Base-by-base conservation (phyloP, 345 rosid genomes). In the Adansonia digitata region DNA sequence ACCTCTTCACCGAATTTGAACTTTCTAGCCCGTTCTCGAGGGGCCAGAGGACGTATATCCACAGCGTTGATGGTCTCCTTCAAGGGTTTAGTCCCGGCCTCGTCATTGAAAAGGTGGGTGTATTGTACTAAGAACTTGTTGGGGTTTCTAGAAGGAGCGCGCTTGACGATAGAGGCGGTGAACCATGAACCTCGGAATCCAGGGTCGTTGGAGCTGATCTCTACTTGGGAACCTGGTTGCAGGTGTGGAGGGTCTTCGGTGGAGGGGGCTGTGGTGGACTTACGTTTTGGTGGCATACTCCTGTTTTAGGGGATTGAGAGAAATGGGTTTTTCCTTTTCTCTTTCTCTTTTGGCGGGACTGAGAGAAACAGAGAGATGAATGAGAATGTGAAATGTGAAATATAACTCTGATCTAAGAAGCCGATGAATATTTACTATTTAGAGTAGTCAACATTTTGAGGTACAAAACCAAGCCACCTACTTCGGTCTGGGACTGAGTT, bases 141-240 rank as follows among this genome's bases (percentile, higher is more conserved):
- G 1, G 83, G 51, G 55, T 72, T 77, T 53, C 72, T 83, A 7
- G 75, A n/a, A 27, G 85, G 20, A 35, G 78, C 79, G 22, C 72
- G 77, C 29, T 75, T 77, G 77, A 91, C 13, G 43, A 94, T 77
- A 18, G 77, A 78, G 31, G 86, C 97, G 7, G 73, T 29, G 78
- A 66, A 94, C 94, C 90, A 89, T 0, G 97, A 88, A 51, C 98
- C 98, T 9, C 88, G 88, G 62, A 92, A 92, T 0, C 91, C 97
- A 43, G 76, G 73, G 42, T 88, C 97, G 81, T 85, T 76, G 20
- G 91, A 80, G 78, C 87, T 71, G 82, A 92, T 77, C 78, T 94
- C 97, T 14, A 94, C 93, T 26, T 53, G 52, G 22, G 84, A 20
- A 68, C 97, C 92, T 1, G 91, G 79, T 49, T 72, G 77, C 55